These are phyloP conservation scores for Pouteria glomerata DNA, from an alignment of 148 eudicot genomes.

Conservation along the genomic window DNA sequence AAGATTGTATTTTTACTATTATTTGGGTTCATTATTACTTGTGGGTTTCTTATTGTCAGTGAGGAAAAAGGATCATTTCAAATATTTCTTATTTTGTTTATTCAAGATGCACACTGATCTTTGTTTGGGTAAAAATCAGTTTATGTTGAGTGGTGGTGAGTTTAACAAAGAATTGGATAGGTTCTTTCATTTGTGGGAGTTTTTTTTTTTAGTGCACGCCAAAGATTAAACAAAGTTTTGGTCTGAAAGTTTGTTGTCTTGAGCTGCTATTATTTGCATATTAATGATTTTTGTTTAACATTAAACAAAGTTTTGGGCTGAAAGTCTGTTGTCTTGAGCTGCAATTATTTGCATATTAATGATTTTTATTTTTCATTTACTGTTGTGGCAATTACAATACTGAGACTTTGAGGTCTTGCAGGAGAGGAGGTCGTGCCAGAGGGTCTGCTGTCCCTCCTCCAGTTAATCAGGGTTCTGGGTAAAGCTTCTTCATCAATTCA, in stretches of 20 bases:
- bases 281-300: no score
- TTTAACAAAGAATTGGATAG: not conserved
- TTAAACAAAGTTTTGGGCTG: not conserved
- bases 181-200: not conserved
- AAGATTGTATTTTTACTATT: no score
- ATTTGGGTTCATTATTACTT: not conserved
- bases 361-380: not conserved
- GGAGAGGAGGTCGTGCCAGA: conserved; percentile 48
- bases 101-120: not conserved
- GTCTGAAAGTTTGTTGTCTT: not conserved
- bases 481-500: conserved; percentile 14
- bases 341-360: not conserved
- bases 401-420: conserved; percentile 22
- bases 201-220: not conserved
- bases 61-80: not conserved
- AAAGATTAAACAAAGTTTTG: not conserved
- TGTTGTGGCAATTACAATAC: not conserved
- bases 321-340: not conserved
- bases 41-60: not conserved
- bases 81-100: not conserved
- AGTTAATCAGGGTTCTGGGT: conserved; percentile 42
- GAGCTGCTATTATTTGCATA: not conserved
- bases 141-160: not conserved
- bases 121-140: not conserved
- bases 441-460: conserved; percentile 28